phyloP scores from a whole-genome alignment of 1,284 basidiomycete genomes.

The Vanrija sp. region DNA sequence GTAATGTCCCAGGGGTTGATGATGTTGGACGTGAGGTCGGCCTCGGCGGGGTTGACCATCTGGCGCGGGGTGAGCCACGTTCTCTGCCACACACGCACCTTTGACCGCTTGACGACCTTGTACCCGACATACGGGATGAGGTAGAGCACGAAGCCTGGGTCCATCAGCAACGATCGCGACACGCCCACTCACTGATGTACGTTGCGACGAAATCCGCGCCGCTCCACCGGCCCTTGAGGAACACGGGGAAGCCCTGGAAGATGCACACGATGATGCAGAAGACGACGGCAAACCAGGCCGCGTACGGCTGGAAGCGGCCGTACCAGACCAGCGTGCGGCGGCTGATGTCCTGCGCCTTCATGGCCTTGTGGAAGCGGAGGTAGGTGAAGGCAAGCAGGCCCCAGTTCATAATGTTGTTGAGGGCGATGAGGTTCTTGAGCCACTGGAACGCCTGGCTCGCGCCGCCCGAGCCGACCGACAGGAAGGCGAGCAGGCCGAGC shows the following conservation, averaged over 20 bases:
- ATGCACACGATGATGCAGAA: constrained; percentile 21
- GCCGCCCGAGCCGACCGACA: constrained; percentile 54
- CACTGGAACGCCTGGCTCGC: constrained; percentile 69
- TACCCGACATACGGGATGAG: constrained; percentile 62
- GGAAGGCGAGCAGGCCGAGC: constrained; percentile 62
- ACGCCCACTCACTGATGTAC: constrained; percentile 27
- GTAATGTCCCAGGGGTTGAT: constrained; percentile 16
- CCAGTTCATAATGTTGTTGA: constrained; percentile 63
- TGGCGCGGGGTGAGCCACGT: neutral
- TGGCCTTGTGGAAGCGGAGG: constrained; percentile 28
- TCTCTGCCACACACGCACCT: constrained; percentile 3
- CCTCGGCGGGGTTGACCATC: constrained; percentile 8
- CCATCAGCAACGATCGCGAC: neutral
- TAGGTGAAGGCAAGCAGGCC: constrained; percentile 18
- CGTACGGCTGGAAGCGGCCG: constrained; percentile 25
- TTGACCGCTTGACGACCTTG: constrained; percentile 35
- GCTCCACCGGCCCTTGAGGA: constrained; percentile 21
- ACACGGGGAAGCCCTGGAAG: constrained; percentile 26
- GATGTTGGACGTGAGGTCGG: constrained; percentile 10
- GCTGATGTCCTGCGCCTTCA: constrained; percentile 27
- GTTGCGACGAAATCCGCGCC: constrained; percentile 16
- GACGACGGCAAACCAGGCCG: constrained; percentile 23
- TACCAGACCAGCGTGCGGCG: constrained; percentile 17
- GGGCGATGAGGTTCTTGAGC: constrained; percentile 62
- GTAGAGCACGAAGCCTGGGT: constrained; percentile 53